Percentiles rank a stretch among this genome's conserved stretches.
Conservation (phyloP, 2,329 filamentous ascomycete species). For the Dendrostoma leiphaemia region DNA sequence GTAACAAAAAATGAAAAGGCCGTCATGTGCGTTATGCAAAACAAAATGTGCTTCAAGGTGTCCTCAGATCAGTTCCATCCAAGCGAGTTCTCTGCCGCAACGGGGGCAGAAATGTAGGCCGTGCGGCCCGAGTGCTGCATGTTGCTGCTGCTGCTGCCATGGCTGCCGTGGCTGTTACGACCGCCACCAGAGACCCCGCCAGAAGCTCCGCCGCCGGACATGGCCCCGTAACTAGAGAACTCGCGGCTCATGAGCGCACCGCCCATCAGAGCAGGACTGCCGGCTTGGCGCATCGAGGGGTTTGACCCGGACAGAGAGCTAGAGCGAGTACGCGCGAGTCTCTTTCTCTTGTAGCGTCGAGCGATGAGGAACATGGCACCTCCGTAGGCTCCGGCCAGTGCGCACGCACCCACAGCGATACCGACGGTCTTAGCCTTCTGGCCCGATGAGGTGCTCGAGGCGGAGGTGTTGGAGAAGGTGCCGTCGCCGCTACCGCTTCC, state of each 20-base stretch:
- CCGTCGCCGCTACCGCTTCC: slow-evolving; percentile 31
- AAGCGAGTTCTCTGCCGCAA: slow-evolving; percentile 90
- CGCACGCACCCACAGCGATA: slow-evolving; percentile 74
- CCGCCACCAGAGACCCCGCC: slow-evolving; percentile 34
- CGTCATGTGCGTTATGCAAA: slow-evolving; percentile 19
- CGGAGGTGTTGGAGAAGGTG: slow-evolving; percentile 29
- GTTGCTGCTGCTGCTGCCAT: slow-evolving; percentile 62
- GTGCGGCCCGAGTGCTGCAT: slow-evolving; percentile 54
- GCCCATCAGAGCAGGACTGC: slow-evolving; percentile 66
- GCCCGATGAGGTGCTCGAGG: slow-evolving; percentile 48
- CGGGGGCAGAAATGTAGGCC: slow-evolving; percentile 78
- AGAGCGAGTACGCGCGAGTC: slow-evolving; percentile 71
- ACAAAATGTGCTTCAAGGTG: slow-evolving; percentile 25
- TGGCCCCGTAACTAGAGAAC: slow-evolving; percentile 53
- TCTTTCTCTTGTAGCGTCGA: slow-evolving; percentile 85
- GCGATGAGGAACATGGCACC: slow-evolving; percentile 93
- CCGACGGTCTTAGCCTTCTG: slow-evolving; percentile 62
- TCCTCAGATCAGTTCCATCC: slow-evolving; percentile 75
- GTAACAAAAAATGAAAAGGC: slow-evolving; percentile 23
- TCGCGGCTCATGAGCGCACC: slow-evolving; percentile 61
- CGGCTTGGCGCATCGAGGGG: slow-evolving; percentile 53
- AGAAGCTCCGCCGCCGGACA: slow-evolving; percentile 16
- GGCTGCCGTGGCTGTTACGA: slow-evolving; percentile 64
- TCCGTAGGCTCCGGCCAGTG: slow-evolving; percentile 82
- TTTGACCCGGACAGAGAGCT: slow-evolving; percentile 71